These are phyloP conservation scores for Paramecium tetraurelia DNA, from an alignment of 73 alveolate species.

Conservation along the genomic window DNA sequence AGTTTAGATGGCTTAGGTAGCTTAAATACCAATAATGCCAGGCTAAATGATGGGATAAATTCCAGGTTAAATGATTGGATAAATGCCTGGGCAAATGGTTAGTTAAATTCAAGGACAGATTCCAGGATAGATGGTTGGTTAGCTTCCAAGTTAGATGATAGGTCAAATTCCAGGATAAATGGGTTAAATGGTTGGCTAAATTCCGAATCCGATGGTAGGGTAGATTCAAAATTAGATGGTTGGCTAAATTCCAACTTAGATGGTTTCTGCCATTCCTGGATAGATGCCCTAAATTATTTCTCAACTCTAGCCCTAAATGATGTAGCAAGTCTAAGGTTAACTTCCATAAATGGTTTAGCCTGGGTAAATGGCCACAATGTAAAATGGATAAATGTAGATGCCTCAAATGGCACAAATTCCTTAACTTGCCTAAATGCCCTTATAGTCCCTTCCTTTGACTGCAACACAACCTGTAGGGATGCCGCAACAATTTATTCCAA, in stretches of 20 bases:
- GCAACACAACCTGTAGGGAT: not conserved
- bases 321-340: not conserved
- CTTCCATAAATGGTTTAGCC: not conserved
- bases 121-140: constrained; percentile 34
- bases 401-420: not conserved
- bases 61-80: not conserved
- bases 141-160: not conserved
- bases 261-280: not conserved
- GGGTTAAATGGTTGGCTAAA: not conserved
- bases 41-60: not conserved
- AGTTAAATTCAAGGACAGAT: not conserved
- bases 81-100: not conserved
- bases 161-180: not conserved
- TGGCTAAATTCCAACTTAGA: not conserved
- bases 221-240: not conserved
- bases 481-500: not conserved
- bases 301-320: not conserved
- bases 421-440: not conserved
- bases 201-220: not conserved
- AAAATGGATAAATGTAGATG: not conserved
- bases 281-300: not conserved
- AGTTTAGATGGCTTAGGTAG: not conserved
- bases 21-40: not conserved
- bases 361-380: not conserved
- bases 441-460: not conserved